Base-by-base conservation (phyloP, 345 rosid genomes). In the Salix koriyanagi region DNA sequence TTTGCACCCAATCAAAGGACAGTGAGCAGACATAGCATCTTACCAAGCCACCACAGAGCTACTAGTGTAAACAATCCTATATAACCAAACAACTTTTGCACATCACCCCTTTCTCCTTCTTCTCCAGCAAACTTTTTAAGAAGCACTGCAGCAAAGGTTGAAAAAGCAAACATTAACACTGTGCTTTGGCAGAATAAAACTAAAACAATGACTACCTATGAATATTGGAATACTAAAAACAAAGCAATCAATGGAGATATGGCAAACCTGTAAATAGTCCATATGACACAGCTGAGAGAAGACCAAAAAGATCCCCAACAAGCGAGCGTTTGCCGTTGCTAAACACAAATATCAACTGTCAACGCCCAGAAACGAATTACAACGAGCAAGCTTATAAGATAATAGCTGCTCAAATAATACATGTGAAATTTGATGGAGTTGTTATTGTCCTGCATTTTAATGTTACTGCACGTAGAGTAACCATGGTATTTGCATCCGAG, bases 21-120 rank as follows among this genome's bases (percentile, higher is more conserved):
- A 73, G 19, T 60, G 30, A 73, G 69, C 15, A 36, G 14, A 69
- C 25, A 69, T 28, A 21, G 32, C 61, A 21, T 72, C 88, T 89
- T 90, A 96, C 99, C 90, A 71, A 96, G 97, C 99, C 99, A 96
- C 99, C 99, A 96, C 19, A 96, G 94, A 70, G 98, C 93, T 80
- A 96, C 92, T 80, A 96, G 94, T 6, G 98, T 96, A 82, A 96
- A 96, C 76, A 96, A 80, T 76, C 99, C 99, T 34, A 96, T 91
- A 79, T 94, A 96, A 68, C 99, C 99, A 76, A 96, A 96, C 83
- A 96, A 80, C 91, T 94, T 96, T 80, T 96, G 98, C 82, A 96
- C 96, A 82, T 94, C 98, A 77, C 86, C 89, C 61, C 94, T 87
- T 86, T 89, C 97, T 77, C 98, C 98, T 90, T 90, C 99, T 79